These are phyloP conservation scores for Ganoderma leucocontextum DNA, from an alignment of 1,284 basidiomycete genomes.

Conservation along the genomic window DNA sequence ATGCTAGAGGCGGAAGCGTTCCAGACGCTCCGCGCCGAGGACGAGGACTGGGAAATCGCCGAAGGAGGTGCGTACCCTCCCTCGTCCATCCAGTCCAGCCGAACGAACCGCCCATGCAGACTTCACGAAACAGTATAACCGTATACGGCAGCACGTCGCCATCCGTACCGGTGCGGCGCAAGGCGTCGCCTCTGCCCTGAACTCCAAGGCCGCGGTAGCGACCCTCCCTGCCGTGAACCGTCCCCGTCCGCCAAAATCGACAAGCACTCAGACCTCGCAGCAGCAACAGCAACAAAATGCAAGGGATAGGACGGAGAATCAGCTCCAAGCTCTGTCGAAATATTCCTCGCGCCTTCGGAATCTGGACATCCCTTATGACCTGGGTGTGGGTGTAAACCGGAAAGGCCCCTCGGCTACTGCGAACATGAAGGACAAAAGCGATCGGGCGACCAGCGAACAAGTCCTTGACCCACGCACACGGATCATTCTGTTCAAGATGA, in stretches of 20 bases:
- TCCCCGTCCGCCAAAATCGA: constrained; percentile 47
- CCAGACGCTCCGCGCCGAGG: constrained; percentile 72
- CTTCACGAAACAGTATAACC: constrained; percentile 97
- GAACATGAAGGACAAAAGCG: constrained; percentile 92
- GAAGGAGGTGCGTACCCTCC: constrained; percentile 62
- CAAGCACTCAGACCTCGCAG: constrained; percentile 1
- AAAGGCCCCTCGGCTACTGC: constrained; percentile 89
- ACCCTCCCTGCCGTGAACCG: constrained; percentile 80
- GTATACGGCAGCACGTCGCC: constrained; percentile 85
- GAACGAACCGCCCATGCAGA: constrained; percentile 58
- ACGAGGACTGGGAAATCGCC: constrained; percentile 93
- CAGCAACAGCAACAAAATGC: constrained; percentile 22
- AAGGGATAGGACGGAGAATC: constrained; percentile 69
- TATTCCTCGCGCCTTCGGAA: constrained; percentile 74
- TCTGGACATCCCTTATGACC: constrained; percentile 77
- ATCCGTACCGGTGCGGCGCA: constrained; percentile 73
- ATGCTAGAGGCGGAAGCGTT: constrained; percentile 45
- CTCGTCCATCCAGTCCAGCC: not conserved
- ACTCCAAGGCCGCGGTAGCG: constrained; percentile 59
- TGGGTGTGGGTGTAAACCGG: constrained; percentile 86
- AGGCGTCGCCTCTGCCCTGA: constrained; percentile 59
- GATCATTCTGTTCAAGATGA: constrained; percentile 93
- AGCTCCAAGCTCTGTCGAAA: constrained; percentile 74
- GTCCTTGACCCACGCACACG: constrained; percentile 92
- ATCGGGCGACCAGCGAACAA: constrained; percentile 94